Evolutionary conservation across 2,329 filamentous ascomycete species (phyloP).

Genomic region (Aureobasidium pullulans): DNA sequence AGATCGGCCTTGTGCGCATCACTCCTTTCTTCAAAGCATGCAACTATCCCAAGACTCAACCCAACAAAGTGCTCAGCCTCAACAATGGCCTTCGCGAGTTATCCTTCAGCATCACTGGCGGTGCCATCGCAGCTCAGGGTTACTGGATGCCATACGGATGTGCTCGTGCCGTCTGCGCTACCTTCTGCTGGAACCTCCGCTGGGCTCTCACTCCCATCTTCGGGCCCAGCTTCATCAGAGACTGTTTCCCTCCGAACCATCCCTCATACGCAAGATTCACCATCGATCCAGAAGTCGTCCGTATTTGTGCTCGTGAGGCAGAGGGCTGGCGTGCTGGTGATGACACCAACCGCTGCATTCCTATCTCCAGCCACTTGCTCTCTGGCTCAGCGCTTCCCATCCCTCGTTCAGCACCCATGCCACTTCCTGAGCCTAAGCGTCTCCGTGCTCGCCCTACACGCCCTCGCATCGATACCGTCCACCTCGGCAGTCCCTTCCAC

Average conservation of each 20-base stretch:
- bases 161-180: conserved; percentile 78
- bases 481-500: not conserved
- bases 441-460: conserved; percentile 15
- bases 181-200: conserved; percentile 80
- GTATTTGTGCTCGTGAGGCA: conserved; percentile 31
- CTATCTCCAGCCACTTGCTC: not conserved
- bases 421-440: not conserved
- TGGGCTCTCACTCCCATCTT: conserved; percentile 86
- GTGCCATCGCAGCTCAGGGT: conserved; percentile 82
- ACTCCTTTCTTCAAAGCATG: conserved; percentile 92
- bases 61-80: conserved; percentile 61
- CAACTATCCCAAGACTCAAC: conserved; percentile 84
- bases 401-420: conserved; percentile 18
- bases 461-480: conserved; percentile 20
- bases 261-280: conserved; percentile 42
- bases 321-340: conserved; percentile 26
- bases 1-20: conserved; percentile 85
- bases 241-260: conserved; percentile 60
- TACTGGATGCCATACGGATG: conserved; percentile 95
- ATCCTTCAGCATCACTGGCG: conserved; percentile 89
- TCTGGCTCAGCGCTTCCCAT: conserved; percentile 13
- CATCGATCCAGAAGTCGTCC: conserved; percentile 33
- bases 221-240: conserved; percentile 67
- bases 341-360: not conserved
- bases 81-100: conserved; percentile 84